Base-by-base conservation (phyloP, 306 rosid genomes). In the Begonia peltatifolia region DNA sequence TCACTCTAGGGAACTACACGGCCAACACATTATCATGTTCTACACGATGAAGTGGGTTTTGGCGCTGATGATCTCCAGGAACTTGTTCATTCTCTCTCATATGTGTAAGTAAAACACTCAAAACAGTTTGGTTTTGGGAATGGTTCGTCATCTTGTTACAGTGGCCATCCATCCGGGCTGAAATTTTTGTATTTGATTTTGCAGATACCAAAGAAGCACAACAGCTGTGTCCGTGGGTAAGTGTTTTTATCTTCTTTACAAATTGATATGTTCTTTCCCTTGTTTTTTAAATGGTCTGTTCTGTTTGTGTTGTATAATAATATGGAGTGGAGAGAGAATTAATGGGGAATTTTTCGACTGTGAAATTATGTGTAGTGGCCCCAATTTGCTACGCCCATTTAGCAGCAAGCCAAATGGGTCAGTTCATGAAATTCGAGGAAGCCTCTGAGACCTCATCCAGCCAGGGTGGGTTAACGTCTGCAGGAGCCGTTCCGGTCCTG, bases 121-220 rank as follows among this genome's bases (percentile, higher is more conserved):
- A 42, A 11, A 42, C 7, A n/a, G 42, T 25, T n/a, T 51, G 58
- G 43, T 51, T 42, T 9, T 14, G 9, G 18, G 18, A 17, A 1
- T 17, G 18, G 18, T 8, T 38, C 10, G 15, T 55, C 14, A 10
- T 11, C 42, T 2, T 14, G 30, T 9, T 22, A 43, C 2, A 30
- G 36, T 53, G 3, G 20, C 9, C 47, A 43, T 2, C 9, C 47
- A 43, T 2, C 35, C 35, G 18, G 18, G 1, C 6, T 25, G 0
- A 43, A 43, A 43, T 17, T 17, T 13, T 43, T 11, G 47, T 2
- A 2, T 9, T 25, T n/a, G 14, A 10, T 17, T 1, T 17, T 67
- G 65, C 72, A 90, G 97, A 56, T 90, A 90, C 65, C 97, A 90
- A 67, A 68, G 97, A 67, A 90, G 97, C 60, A 90, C 95, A 2